These are phyloP conservation scores for Backusella circina DNA, from an alignment of 192 early-diverging fungal genomes.

Conservation along the genomic window DNA sequence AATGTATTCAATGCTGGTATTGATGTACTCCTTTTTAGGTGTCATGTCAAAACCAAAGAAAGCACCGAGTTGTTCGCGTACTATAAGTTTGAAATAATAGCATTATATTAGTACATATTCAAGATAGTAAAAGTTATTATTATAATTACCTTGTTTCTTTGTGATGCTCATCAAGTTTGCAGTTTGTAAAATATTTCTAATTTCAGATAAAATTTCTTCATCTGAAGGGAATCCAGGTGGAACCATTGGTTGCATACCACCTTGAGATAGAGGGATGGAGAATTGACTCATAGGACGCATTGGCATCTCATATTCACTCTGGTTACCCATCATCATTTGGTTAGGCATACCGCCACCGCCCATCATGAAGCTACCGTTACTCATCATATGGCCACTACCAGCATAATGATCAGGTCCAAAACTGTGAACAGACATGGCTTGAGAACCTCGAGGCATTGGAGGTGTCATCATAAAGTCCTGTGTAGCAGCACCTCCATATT, in stretches of 20 bases:
- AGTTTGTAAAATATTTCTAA: conserved; percentile 76
- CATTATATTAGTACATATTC: background rate
- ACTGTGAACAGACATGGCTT: conserved; percentile 5
- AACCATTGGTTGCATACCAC: conserved; percentile 16
- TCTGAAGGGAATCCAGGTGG: conserved; percentile 53
- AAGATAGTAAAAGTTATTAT: conserved; percentile 32
- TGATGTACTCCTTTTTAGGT: conserved; percentile 83
- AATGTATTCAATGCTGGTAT: conserved; percentile 77
- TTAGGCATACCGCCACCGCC: background rate
- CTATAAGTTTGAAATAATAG: conserved; percentile 36
- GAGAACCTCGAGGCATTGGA: conserved; percentile 14
- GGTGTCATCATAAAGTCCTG: conserved; percentile 9
- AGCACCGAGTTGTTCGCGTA: conserved; percentile 83
- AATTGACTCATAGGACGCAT: conserved; percentile 27
- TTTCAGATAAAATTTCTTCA: conserved; percentile 62
- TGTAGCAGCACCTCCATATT: conserved; percentile 15
- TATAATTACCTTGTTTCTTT: conserved; percentile 80
- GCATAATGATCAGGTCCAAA: conserved; percentile 4
- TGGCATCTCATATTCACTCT: conserved; percentile 7
- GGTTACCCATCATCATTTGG: background rate
- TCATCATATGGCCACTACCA: conserved; percentile 6
- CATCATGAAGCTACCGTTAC: background rate
- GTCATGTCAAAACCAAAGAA: conserved; percentile 86
- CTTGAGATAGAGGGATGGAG: conserved; percentile 30
- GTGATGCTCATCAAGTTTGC: conserved; percentile 98